Evolutionary conservation across 78 protist genomes (phyloP).

Genomic region (Emiliania huxleyi): DNA sequence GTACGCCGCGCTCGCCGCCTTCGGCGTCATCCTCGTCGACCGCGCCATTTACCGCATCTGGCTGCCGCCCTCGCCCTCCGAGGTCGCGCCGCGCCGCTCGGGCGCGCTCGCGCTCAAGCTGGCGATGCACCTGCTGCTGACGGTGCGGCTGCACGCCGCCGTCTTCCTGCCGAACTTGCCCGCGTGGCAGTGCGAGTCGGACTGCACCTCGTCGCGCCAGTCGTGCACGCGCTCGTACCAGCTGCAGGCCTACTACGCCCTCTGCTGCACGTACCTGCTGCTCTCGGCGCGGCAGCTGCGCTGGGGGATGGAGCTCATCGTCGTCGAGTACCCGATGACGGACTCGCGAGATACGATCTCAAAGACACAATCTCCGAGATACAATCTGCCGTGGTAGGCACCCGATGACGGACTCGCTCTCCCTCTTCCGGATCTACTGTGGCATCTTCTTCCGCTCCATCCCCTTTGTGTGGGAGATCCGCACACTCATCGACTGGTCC

Average conservation of each 20-base stretch:
- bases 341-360: too few species aligned
- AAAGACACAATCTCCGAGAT: too few species aligned
- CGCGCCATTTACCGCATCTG: background rate
- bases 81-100: background rate
- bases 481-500: background rate
- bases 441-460: background rate
- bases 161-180: background rate
- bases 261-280: background rate
- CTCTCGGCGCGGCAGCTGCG: background rate
- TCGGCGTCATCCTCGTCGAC: background rate
- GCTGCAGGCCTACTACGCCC: background rate
- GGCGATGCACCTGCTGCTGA: background rate
- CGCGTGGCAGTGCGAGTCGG: background rate
- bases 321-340: background rate
- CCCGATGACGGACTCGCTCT: background rate
- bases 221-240: background rate
- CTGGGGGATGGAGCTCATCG: background rate
- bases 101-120: background rate
- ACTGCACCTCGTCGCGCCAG: background rate
- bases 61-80: background rate
- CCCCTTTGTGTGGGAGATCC: background rate
- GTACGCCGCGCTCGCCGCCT: background rate
- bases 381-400: too few species aligned
- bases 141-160: background rate
- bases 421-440: background rate